A percentile compares a stretch with the other conserved stretches of the same genome.
phyloP scores from a whole-genome alignment of 129 eudicot genomes.

The Apium graveolens region DNA sequence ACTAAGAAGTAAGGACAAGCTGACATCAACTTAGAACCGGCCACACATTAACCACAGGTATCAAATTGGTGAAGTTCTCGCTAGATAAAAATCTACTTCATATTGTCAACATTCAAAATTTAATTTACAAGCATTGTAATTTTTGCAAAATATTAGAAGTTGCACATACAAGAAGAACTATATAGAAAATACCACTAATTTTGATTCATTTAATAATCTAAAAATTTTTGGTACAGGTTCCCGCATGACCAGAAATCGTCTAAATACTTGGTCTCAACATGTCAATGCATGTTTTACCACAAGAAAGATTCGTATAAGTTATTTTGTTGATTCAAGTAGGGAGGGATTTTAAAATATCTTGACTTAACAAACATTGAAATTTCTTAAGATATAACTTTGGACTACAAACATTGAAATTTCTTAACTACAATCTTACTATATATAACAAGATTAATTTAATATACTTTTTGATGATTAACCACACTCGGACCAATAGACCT shows the following conservation, averaged over 20 bases:
- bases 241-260: background rate
- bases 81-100: background rate
- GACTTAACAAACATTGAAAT: background rate
- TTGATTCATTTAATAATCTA: background rate
- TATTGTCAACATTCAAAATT: background rate
- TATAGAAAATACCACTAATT: background rate
- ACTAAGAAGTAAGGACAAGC: background rate
- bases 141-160: too few relatives aligned
- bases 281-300: background rate
- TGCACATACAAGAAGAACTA: background rate
- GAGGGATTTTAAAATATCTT: background rate
- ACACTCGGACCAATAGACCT: too few relatives aligned
- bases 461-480: too few relatives aligned
- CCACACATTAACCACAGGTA: background rate
- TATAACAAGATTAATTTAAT: background rate
- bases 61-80: background rate
- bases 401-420: background rate
- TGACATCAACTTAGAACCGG: background rate
- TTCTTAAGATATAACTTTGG: background rate
- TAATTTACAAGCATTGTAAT: background rate
- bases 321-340: background rate
- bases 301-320: background rate
- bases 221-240: too few relatives aligned
- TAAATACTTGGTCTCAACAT: background rate
- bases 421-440: background rate